Evolutionary conservation across 1,284 basidiomycete species (phyloP).

Genomic region (Ganoderma multipileum): DNA sequence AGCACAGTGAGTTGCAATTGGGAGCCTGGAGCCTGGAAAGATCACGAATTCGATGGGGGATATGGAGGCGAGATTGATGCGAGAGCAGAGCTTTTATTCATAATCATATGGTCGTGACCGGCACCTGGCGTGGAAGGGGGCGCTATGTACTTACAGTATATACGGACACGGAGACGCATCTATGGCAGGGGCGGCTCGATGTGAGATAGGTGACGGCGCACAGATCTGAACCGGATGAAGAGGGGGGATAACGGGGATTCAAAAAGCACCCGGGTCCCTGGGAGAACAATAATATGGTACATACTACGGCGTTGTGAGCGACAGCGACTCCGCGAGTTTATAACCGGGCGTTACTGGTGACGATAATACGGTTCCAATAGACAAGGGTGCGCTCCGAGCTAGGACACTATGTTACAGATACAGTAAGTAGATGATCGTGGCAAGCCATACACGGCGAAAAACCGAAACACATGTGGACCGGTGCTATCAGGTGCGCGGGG

Average conservation of each 20-base stretch:
- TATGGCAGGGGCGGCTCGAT: too few species aligned
- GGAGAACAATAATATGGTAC: not conserved
- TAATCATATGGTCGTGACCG: not conserved
- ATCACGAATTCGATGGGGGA: not conserved
- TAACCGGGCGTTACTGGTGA: not conserved
- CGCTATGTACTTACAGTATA: not conserved
- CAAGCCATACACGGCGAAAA: constrained; percentile 4
- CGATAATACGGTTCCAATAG: constrained; percentile 6
- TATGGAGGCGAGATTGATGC: not conserved
- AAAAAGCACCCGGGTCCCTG: not conserved
- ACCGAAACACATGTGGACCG: not conserved
- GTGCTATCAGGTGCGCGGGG: not conserved
- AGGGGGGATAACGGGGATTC: not conserved
- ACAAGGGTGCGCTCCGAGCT: not conserved
- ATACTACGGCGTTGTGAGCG: constrained; percentile 4
- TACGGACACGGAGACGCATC: not conserved
- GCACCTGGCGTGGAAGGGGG: not conserved
- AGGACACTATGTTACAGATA: constrained; percentile 6
- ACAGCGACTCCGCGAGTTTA: not conserved
- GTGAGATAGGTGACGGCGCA: not conserved
- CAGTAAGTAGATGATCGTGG: constrained; percentile 6
- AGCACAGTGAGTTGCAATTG: not conserved
- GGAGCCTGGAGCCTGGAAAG: too few species aligned
- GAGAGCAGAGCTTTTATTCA: constrained; percentile 1
- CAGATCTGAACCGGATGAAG: not conserved